Conservation (phyloP, 192 early-diverging fungal genomes). For the Entomortierella parvispora region DNA sequence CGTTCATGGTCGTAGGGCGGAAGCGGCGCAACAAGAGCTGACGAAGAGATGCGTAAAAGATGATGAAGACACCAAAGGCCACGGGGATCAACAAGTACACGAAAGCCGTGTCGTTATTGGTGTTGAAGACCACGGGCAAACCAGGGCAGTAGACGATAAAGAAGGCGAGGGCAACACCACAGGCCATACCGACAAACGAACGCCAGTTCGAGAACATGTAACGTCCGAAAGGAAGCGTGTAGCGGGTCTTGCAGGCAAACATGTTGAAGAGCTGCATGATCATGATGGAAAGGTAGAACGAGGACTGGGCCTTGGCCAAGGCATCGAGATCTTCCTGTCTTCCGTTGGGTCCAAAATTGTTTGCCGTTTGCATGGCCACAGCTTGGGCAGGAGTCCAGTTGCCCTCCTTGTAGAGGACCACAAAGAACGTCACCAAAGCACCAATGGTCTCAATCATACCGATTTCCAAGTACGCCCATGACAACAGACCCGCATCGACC, state of each 20-base stretch:
- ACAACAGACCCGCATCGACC: slow-evolving; percentile 82
- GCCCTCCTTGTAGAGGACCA: slow-evolving; percentile 70
- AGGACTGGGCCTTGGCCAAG: slow-evolving; percentile 82
- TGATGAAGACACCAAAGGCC: slow-evolving; percentile 80
- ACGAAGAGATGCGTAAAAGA: slow-evolving; percentile 80
- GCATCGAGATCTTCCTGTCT: slow-evolving; percentile 54
- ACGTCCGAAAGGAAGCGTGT: slow-evolving; percentile 77
- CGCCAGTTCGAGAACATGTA: slow-evolving; percentile 84
- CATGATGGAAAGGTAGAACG: slow-evolving; percentile 78
- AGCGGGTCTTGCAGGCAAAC: slow-evolving; percentile 90
- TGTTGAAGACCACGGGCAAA: slow-evolving; percentile 85
- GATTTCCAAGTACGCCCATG: slow-evolving; percentile 88
- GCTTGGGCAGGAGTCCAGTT: slow-evolving; percentile 74
- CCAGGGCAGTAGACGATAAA: slow-evolving; percentile 87
- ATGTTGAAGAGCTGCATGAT: slow-evolving; percentile 94
- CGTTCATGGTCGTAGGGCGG: slow-evolving; percentile 72
- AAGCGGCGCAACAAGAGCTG: slow-evolving; percentile 68
- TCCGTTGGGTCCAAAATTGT: slow-evolving; percentile 56
- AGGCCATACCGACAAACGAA: slow-evolving; percentile 73
- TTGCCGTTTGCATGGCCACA: slow-evolving; percentile 62
- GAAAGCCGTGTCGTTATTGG: slow-evolving; percentile 60
- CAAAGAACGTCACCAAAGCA: slow-evolving; percentile 78
- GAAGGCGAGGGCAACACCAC: slow-evolving; percentile 71
- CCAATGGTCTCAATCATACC: slow-evolving; percentile 84
- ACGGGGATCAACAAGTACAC: slow-evolving; percentile 88